Evolutionary conservation across 2,329 filamentous ascomycete species (phyloP).

Genomic region (Monilinia vaccinii-corymbosi): DNA sequence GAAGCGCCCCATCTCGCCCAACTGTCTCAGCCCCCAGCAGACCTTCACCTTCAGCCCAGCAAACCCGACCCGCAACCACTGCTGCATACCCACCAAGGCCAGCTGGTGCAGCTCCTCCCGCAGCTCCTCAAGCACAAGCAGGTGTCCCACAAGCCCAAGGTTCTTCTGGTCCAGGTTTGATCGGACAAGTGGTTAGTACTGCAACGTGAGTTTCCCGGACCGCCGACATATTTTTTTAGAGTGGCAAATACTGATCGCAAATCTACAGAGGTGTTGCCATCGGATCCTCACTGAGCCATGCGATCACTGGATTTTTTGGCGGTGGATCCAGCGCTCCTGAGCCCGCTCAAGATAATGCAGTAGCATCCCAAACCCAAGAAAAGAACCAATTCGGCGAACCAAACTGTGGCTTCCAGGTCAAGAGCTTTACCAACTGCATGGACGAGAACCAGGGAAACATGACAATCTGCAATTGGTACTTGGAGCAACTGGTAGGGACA

Average conservation of each 20-base stretch:
- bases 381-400: conserved; percentile 47
- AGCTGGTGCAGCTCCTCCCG: conserved; percentile 40
- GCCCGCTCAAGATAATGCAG: conserved; percentile 40
- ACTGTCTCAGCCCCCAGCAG: conserved; percentile 37
- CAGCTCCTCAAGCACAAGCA: conserved; percentile 15
- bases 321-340: conserved; percentile 56
- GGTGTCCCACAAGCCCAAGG: conserved; percentile 24
- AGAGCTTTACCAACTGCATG: conserved; percentile 90
- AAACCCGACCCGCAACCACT: conserved; percentile 62
- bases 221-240: neutral
- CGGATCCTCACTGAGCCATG: conserved; percentile 90
- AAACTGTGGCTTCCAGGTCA: conserved; percentile 72
- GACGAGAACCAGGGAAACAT: conserved; percentile 90
- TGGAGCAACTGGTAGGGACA: conserved; percentile 71
- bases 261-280: conserved; percentile 79
- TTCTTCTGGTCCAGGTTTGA: conserved; percentile 68
- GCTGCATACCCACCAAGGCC: conserved; percentile 42
- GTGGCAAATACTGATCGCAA: neutral
- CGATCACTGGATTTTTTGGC: conserved; percentile 79
- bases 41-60: conserved; percentile 49
- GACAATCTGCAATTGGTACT: conserved; percentile 95
- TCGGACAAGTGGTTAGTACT: conserved; percentile 95
- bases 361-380: conserved; percentile 42
- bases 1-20: conserved; percentile 54
- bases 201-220: conserved; percentile 69